Percentiles rank a stretch among this genome's conserved stretches.
phyloP scores from a whole-genome alignment of 176 grass and related monocot species.

The Oryza longistaminata region DNA sequence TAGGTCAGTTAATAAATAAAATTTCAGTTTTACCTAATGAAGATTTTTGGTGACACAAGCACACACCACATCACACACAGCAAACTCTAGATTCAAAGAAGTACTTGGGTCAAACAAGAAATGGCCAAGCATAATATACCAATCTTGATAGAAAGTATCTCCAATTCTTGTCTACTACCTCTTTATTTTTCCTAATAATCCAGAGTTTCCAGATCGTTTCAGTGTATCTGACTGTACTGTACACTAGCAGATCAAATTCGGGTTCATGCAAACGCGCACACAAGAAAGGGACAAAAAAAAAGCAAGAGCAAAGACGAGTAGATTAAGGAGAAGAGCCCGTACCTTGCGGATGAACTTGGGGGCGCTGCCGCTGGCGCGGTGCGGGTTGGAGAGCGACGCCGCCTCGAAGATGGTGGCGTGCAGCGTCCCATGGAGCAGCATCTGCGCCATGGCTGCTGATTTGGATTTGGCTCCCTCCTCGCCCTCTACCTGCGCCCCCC shows the following conservation, averaged over 20 bases:
- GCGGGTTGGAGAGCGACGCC: conserved; percentile 37
- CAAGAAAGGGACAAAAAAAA: background rate
- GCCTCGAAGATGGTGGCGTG: conserved; percentile 72
- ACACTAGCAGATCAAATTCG: background rate
- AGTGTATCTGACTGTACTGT: background rate
- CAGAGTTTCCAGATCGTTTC: background rate
- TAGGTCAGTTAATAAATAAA: too few species aligned
- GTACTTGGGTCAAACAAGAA: background rate
- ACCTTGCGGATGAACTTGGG: conserved; percentile 68
- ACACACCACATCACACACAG: background rate
- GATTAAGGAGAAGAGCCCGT: background rate
- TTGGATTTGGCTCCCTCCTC: background rate
- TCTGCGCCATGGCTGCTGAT: conserved; percentile 51
- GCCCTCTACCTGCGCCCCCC: conserved; percentile 8
- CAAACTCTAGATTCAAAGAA: background rate
- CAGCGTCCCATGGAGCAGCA: conserved; percentile 81
- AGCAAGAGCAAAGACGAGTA: accelerated
- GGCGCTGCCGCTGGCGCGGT: conserved; percentile 31
- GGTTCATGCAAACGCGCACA: background rate
- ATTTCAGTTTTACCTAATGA: background rate
- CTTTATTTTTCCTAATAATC: background rate
- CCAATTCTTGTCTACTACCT: background rate
- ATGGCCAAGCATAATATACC: background rate
- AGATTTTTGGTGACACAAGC: background rate
- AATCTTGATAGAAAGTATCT: background rate